Evolutionary conservation across 805 yeast species (phyloP).

Genomic region (Candida argentea): DNA sequence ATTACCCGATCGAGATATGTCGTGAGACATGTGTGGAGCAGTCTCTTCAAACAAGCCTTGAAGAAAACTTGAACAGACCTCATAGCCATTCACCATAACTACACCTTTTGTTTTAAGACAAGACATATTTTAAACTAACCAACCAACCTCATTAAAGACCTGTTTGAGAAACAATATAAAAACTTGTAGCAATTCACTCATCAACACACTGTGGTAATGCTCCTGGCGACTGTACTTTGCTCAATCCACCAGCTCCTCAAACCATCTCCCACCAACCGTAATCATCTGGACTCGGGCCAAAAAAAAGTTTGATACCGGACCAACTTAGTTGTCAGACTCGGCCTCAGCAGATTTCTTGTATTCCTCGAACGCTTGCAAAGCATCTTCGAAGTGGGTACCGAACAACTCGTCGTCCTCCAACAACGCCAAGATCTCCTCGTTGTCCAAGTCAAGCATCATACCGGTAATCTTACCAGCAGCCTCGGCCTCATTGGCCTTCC

Average conservation of each 20-base stretch:
- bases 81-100: too few relatives aligned
- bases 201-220: too few relatives aligned
- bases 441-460: conserved; percentile 94
- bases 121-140: not conserved
- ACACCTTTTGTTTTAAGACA: not conserved
- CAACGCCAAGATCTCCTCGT: conserved; percentile 78
- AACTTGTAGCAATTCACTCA: too few relatives aligned
- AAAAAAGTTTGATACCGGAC: conserved; percentile 1
- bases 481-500: conserved; percentile 82
- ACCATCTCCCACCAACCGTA: conserved; percentile 3
- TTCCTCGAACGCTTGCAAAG: conserved; percentile 86
- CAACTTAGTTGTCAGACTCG: not conserved
- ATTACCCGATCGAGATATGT: conserved; percentile 29
- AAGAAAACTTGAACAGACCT: not conserved
- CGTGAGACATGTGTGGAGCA: conserved; percentile 25
- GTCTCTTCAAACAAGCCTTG: conserved; percentile 13
- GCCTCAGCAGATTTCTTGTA: conserved; percentile 53
- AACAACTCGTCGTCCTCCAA: conserved; percentile 85
- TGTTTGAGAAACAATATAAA: too few relatives aligned
- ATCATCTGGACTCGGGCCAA: not conserved
- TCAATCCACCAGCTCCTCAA: conserved; percentile 5
- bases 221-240: too few relatives aligned
- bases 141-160: not conserved
- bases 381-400: conserved; percentile 88
- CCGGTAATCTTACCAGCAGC: conserved; percentile 98